Percentiles rank a stretch among this genome's conserved stretches.
Evolutionary conservation across 108 stramenopile species (phyloP).

Genomic region (Cyclotella baltica): DNA sequence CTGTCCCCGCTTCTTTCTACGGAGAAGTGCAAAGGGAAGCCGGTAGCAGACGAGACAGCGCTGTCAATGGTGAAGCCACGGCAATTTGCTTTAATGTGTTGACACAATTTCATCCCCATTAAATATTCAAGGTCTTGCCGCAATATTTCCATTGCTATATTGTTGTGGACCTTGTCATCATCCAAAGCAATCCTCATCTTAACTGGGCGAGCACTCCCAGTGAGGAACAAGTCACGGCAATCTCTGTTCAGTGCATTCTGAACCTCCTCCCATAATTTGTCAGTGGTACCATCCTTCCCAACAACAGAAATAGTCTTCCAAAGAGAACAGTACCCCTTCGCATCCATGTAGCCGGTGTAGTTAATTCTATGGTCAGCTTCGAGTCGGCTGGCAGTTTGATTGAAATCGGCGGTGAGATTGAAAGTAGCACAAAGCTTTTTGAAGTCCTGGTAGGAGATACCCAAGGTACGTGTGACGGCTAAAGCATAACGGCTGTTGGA

Average conservation of each 20-base stretch:
- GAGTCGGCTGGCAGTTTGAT: slow-evolving; percentile 14
- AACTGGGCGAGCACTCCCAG: background rate
- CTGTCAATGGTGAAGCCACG: slow-evolving; percentile 17
- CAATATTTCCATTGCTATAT: background rate
- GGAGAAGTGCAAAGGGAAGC: slow-evolving; percentile 3
- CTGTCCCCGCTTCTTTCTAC: background rate
- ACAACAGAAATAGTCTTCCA: slow-evolving; percentile 12
- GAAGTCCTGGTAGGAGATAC: slow-evolving; percentile 5
- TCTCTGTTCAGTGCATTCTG: slow-evolving; percentile 14
- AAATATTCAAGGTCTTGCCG: slow-evolving; percentile 6
- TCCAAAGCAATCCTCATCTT: slow-evolving; percentile 19
- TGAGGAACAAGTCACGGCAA: slow-evolving; percentile 25
- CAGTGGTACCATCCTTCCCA: slow-evolving; percentile 17
- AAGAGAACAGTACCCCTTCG: background rate
- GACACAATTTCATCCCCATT: slow-evolving; percentile 11
- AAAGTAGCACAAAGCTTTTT: slow-evolving; percentile 14
- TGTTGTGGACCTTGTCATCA: slow-evolving; percentile 31
- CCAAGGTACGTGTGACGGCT: slow-evolving; percentile 1
- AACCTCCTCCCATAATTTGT: slow-evolving; percentile 19
- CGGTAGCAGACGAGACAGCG: slow-evolving; percentile 13
- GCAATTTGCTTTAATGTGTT: slow-evolving; percentile 14
- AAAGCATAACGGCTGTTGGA: slow-evolving; percentile 3
- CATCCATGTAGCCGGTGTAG: slow-evolving; percentile 18
- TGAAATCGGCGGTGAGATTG: slow-evolving; percentile 23
- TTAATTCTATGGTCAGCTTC: slow-evolving; percentile 17